Percentiles rank a stretch among this genome's conserved stretches.
Evolutionary conservation across 2,329 filamentous ascomycete genomes (phyloP).

Genomic region (Cladophialophora immunda): DNA sequence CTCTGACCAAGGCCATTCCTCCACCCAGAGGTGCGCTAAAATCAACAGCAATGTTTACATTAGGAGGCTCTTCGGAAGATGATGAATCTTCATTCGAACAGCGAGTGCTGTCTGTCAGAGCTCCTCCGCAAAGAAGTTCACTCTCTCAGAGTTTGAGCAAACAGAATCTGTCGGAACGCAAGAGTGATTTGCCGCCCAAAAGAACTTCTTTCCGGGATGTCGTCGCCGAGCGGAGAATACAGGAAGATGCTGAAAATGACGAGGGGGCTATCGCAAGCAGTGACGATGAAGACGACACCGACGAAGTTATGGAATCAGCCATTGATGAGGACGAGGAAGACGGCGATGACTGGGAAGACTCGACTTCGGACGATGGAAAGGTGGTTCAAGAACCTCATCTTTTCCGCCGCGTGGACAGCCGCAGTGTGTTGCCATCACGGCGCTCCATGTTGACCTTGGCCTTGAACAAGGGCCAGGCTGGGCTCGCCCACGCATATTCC

Average conservation of each 20-base stretch:
- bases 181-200: slow-evolving; percentile 65
- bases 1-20: slow-evolving; percentile 27
- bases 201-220: slow-evolving; percentile 83
- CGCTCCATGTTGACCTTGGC: slow-evolving; percentile 89
- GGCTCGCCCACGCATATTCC: slow-evolving; percentile 44
- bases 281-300: slow-evolving; percentile 67
- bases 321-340: slow-evolving; percentile 74
- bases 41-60: slow-evolving; percentile 71
- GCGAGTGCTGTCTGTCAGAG: slow-evolving; percentile 60
- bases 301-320: slow-evolving; percentile 80
- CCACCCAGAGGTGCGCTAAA: slow-evolving; percentile 21
- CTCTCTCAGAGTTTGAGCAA: slow-evolving; percentile 58
- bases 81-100: slow-evolving; percentile 79
- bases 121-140: slow-evolving; percentile 47
- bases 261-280: slow-evolving; percentile 69
- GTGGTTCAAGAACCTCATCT: slow-evolving; percentile 79
- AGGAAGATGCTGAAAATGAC: slow-evolving; percentile 61
- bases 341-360: slow-evolving; percentile 67
- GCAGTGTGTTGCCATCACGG: slow-evolving; percentile 81
- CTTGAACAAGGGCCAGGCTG: slow-evolving; percentile 63
- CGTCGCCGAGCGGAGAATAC: slow-evolving; percentile 72
- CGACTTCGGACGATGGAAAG: slow-evolving; percentile 80
- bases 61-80: slow-evolving; percentile 87
- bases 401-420: slow-evolving; percentile 92
- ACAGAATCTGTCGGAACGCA: slow-evolving; percentile 47